Percentiles rank a stretch among this genome's conserved stretches.
These are phyloP conservation scores for Isabelozyma gotoi DNA, from an alignment of 805 yeast genomes.

Conservation along the genomic window DNA sequence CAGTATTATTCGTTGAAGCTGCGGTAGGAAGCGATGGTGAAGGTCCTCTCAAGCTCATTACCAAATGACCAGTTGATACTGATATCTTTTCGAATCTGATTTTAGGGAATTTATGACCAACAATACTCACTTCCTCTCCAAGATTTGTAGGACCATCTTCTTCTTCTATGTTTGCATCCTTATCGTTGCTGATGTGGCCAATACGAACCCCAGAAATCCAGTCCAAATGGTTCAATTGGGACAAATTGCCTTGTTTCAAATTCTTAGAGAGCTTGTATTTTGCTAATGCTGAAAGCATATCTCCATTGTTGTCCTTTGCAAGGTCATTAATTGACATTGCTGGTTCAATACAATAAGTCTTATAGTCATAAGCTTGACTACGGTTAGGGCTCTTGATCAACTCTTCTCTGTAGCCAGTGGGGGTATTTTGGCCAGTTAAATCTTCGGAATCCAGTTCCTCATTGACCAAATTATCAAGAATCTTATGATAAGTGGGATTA, in stretches of 20 bases:
- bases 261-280: slow-evolving; percentile 33
- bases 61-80: slow-evolving; percentile 79
- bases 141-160: slow-evolving; percentile 55
- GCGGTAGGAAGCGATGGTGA: slow-evolving; percentile 12
- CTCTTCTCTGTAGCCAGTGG: neutral
- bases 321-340: slow-evolving; percentile 32
- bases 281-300: slow-evolving; percentile 36
- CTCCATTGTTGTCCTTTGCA: slow-evolving; percentile 28
- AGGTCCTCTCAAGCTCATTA: slow-evolving; percentile 73
- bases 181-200: slow-evolving; percentile 35
- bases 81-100: slow-evolving; percentile 83
- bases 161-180: slow-evolving; percentile 11
- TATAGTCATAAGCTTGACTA: slow-evolving; percentile 18
- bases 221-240: slow-evolving; percentile 64
- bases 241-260: slow-evolving; percentile 33
- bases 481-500: slow-evolving; percentile 31
- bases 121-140: slow-evolving; percentile 88
- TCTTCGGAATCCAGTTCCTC: slow-evolving; percentile 14
- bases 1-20: slow-evolving; percentile 1
- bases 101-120: slow-evolving; percentile 87
- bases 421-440: neutral
- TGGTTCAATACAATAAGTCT: slow-evolving; percentile 38
- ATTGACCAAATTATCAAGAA: slow-evolving; percentile 14
- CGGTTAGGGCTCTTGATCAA: slow-evolving; percentile 1
- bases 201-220: slow-evolving; percentile 94